Evolutionary conservation across 306 rosid genomes (phyloP).

Genomic region (Betula pendula): DNA sequence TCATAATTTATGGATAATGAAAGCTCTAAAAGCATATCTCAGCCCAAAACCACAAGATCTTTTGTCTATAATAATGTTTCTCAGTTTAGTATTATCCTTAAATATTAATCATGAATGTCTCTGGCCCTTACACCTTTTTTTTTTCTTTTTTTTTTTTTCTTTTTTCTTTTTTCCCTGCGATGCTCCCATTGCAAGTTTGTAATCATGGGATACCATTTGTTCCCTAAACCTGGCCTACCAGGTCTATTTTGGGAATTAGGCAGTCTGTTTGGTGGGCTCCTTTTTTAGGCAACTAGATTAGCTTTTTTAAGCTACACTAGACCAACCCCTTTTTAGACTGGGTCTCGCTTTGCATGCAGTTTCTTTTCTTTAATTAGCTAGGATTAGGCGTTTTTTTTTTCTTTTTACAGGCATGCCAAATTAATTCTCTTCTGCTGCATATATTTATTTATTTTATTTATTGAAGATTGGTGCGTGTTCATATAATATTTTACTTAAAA

Average conservation of each 20-base stretch:
- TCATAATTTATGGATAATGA: slow-evolving; percentile 45
- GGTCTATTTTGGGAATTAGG: slow-evolving; percentile 35
- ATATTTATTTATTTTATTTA: too few species aligned
- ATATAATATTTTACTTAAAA: too few species aligned
- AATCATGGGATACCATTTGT: slow-evolving; percentile 83
- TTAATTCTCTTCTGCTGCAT: too few species aligned
- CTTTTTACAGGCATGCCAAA: too few species aligned
- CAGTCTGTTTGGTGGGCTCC: slow-evolving; percentile 8
- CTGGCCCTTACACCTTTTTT: slow-evolving; percentile 12
- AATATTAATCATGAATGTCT: slow-evolving; percentile 31
- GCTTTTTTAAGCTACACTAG: neutral
- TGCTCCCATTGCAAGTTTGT: slow-evolving; percentile 59
- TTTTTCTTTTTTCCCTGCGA: slow-evolving; percentile 31
- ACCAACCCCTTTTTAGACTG: neutral
- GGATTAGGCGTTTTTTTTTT: too few species aligned
- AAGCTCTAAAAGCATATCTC: slow-evolving; percentile 41
- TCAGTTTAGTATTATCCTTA: slow-evolving; percentile 29
- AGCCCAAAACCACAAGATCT: slow-evolving; percentile 38
- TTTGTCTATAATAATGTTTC: slow-evolving; percentile 38
- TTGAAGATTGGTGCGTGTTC: too few species aligned
- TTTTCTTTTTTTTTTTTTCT: slow-evolving; percentile 21
- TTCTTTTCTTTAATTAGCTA: too few species aligned
- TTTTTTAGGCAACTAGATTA: slow-evolving; percentile 26
- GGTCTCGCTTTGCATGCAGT: neutral
- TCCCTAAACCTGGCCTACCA: slow-evolving; percentile 57